These are phyloP conservation scores for Rhynchospora pubera DNA, from an alignment of 176 grass and related monocot species.

Conservation along the genomic window DNA sequence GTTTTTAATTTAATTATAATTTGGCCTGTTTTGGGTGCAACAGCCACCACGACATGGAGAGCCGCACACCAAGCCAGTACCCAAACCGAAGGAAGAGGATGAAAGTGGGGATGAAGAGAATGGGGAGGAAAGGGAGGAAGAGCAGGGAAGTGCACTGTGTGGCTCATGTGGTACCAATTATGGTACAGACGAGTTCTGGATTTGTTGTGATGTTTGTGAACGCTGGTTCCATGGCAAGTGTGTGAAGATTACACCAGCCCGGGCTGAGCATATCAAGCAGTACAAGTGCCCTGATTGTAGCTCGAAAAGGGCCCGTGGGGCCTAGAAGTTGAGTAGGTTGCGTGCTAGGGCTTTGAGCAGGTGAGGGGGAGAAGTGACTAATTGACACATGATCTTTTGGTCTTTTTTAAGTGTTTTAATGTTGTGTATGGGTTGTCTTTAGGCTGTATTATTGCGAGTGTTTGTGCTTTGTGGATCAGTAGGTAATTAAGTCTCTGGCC, in stretches of 20 bases:
- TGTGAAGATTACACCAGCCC: constrained; percentile 40
- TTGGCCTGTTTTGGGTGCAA: background rate
- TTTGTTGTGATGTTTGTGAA: constrained; percentile 40
- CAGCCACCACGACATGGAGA: constrained; percentile 21
- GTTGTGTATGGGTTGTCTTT: background rate
- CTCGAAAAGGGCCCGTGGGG: constrained; percentile 28
- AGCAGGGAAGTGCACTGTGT: constrained; percentile 36
- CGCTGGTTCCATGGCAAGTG: constrained; percentile 46
- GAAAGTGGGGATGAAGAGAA: constrained; percentile 33
- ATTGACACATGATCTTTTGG: background rate
- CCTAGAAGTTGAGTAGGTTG: constrained; percentile 12
- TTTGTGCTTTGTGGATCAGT: constrained; percentile 1
- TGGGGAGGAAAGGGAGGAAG: constrained; percentile 25
- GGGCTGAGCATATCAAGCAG: constrained; percentile 49
- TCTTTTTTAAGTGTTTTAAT: background rate
- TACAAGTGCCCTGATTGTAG: constrained; percentile 43
- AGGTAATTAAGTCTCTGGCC: background rate
- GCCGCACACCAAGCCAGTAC: constrained; percentile 14
- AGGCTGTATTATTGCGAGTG: constrained; percentile 5
- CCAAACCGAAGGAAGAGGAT: constrained; percentile 26
- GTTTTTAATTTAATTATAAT: no score
- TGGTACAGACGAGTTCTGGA: constrained; percentile 41
- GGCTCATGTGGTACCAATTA: constrained; percentile 39
- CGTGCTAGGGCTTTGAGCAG: background rate
- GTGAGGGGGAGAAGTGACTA: constrained; percentile 1